Conservation (phyloP, 352 stramenopile genomes). For the Vaucheria bursata region DNA sequence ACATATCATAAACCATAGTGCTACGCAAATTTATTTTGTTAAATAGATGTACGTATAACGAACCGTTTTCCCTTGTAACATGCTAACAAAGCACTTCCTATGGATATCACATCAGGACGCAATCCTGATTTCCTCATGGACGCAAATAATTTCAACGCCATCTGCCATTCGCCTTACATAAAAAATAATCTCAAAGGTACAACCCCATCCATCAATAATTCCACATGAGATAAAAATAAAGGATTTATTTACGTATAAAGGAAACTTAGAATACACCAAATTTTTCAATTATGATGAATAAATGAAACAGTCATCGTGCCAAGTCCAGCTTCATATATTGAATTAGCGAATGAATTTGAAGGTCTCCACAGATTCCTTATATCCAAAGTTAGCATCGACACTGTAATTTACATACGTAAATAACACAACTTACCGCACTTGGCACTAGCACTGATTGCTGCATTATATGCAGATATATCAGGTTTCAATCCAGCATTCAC, state of each 20-base stretch:
- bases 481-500: constrained; percentile 35
- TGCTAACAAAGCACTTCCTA: constrained; percentile 25
- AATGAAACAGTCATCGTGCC: no score
- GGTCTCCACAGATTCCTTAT: no score
- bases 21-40: neutral
- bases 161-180: constrained; percentile 30
- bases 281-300: no score
- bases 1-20: neutral
- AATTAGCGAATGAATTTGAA: no score
- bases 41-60: neutral
- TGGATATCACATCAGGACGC: constrained; percentile 15
- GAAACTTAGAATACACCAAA: no score
- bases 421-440: constrained; percentile 33
- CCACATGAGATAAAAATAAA: no score
- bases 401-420: no score
- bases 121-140: constrained; percentile 26
- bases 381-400: no score
- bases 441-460: constrained; percentile 39
- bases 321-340: no score
- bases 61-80: constrained; percentile 37
- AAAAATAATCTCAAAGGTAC: no score
- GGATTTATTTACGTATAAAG: no score
- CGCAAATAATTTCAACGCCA: constrained; percentile 40
- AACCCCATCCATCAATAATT: no score
- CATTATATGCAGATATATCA: constrained; percentile 37